These are phyloP conservation scores for Lachnellula willkommii DNA, from an alignment of 2,329 filamentous ascomycete genomes.

Conservation along the genomic window DNA sequence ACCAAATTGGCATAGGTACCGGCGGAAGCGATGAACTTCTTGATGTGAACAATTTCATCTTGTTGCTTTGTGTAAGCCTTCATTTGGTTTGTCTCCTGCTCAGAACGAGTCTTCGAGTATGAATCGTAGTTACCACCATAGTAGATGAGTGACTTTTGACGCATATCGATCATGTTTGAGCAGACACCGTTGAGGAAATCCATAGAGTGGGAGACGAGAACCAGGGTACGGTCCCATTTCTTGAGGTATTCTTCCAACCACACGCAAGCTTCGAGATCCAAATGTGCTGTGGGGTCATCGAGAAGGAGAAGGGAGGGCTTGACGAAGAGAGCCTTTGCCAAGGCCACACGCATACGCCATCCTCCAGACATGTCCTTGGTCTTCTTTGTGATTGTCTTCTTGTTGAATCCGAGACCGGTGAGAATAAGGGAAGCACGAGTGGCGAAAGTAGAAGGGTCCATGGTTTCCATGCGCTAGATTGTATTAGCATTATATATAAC, in stretches of 20 bases:
- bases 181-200: constrained; percentile 99
- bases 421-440: constrained; percentile 94
- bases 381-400: constrained; percentile 95
- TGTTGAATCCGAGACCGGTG: constrained; percentile 99
- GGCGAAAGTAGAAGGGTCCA: constrained; percentile 96
- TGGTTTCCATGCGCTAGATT: constrained; percentile 85
- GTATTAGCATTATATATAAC: constrained; percentile 16
- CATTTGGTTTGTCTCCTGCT: constrained; percentile 97
- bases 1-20: constrained; percentile 99
- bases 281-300: constrained; percentile 96
- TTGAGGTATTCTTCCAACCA: constrained; percentile 99
- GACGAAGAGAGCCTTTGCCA: constrained; percentile 96
- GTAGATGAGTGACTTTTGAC: constrained; percentile 81
- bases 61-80: constrained; percentile 99
- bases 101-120: constrained; percentile 86
- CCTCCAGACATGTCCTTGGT: constrained; percentile 99
- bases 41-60: constrained; percentile 98
- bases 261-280: constrained; percentile 98
- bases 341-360: constrained; percentile 98
- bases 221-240: constrained; percentile 97
- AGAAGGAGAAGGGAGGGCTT: constrained; percentile 93
- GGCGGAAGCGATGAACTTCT: constrained; percentile 99
- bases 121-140: constrained; percentile 99
- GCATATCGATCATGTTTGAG: constrained; percentile 98
- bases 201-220: constrained; percentile 95